Conservation (phyloP, 1,284 basidiomycete genomes). For the Violaceomyces palustris region DNA sequence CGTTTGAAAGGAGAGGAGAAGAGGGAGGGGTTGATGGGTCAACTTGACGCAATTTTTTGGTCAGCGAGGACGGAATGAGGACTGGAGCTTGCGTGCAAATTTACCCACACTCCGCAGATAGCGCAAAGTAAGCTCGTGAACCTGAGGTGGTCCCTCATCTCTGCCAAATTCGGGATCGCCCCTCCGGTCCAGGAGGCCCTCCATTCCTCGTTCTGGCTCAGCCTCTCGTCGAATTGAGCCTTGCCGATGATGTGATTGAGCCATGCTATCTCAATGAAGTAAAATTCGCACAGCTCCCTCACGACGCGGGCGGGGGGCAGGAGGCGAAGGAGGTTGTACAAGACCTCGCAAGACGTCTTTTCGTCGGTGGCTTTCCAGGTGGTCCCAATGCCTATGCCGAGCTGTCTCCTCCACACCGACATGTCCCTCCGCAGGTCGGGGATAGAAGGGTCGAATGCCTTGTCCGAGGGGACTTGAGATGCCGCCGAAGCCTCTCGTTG, state of each 20-base stretch:
- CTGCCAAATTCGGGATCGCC: background rate
- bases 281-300: slow-evolving; percentile 15
- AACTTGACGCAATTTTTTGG: background rate
- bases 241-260: slow-evolving; percentile 24
- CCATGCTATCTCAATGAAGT: slow-evolving; percentile 31
- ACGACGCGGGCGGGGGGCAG: slow-evolving; percentile 22
- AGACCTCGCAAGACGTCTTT: slow-evolving; percentile 15
- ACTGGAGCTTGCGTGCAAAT: slow-evolving; percentile 2
- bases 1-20: background rate
- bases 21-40: slow-evolving; percentile 13
- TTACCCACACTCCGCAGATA: slow-evolving; percentile 11
- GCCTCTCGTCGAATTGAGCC: slow-evolving; percentile 10
- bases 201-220: slow-evolving; percentile 10
- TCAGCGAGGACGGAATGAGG: slow-evolving; percentile 2
- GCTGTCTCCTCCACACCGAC: no score
- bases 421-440: no score
- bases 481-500: no score
- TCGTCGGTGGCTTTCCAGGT: no score
- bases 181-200: slow-evolving; percentile 16
- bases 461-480: no score
- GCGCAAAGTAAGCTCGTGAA: slow-evolving; percentile 23
- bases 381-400: no score
- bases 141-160: slow-evolving; percentile 21
- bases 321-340: slow-evolving; percentile 19
- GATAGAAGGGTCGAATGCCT: no score